Evolutionary conservation across 169 alveolate species (phyloP).

Genomic region (Cystoisospora suis): DNA sequence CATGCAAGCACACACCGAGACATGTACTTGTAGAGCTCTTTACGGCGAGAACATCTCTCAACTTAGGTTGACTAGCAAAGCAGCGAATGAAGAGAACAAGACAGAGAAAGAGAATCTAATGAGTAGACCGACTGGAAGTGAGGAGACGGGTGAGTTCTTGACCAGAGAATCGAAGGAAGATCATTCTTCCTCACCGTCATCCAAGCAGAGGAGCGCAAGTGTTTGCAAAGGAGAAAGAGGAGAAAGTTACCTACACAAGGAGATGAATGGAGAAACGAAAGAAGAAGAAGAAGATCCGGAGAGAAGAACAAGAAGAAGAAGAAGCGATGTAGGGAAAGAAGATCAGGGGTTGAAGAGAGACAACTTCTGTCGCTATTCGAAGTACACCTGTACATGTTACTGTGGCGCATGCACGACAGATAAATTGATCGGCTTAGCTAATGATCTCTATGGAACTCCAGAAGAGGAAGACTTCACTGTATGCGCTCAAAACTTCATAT

Average conservation of each 20-base stretch:
- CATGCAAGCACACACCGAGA: no score
- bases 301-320: background rate
- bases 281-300: background rate
- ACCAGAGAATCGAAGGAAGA: no score
- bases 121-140: background rate
- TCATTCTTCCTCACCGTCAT: no score
- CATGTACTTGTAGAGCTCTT: no score
- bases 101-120: background rate
- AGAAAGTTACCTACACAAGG: no score
- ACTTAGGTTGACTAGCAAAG: background rate
- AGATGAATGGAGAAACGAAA: background rate
- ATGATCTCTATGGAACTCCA: background rate
- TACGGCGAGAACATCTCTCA: no score
- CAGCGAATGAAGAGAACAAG: background rate
- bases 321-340: background rate
- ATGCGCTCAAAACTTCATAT: background rate
- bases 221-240: no score
- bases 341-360: background rate
- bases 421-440: background rate
- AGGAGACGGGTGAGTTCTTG: background rate
- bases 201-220: no score
- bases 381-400: background rate
- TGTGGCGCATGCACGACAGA: background rate
- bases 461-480: background rate
- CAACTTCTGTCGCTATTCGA: background rate